These are phyloP conservation scores for Tricholoma flavovirens DNA, from an alignment of 768 basidiomycete genomes.

Conservation along the genomic window DNA sequence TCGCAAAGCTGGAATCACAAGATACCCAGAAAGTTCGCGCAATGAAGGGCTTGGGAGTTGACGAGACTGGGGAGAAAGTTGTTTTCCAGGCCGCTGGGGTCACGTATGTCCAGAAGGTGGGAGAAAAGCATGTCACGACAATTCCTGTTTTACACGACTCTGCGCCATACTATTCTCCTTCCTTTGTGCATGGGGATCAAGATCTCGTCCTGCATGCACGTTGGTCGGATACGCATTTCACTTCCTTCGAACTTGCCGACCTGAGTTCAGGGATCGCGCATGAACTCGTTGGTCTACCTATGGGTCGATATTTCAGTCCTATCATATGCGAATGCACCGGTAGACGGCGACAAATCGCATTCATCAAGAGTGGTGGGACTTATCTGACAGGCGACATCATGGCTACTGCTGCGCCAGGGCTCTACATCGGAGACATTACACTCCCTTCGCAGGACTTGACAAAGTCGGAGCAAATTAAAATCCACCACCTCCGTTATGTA, in stretches of 20 bases:
- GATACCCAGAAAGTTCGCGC: slow-evolving; percentile 53
- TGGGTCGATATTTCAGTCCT: slow-evolving; percentile 63
- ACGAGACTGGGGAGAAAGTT: slow-evolving; percentile 46
- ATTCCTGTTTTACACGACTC: slow-evolving; percentile 45
- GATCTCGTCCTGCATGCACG: slow-evolving; percentile 57
- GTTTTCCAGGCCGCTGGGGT: slow-evolving; percentile 67
- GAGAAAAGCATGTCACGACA: slow-evolving; percentile 24
- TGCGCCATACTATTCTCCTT: slow-evolving; percentile 61
- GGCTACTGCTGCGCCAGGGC: slow-evolving; percentile 56
- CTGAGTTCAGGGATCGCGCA: slow-evolving; percentile 35
- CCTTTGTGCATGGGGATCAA: slow-evolving; percentile 47
- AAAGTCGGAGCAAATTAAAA: slow-evolving; percentile 25
- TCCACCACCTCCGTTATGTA: slow-evolving; percentile 46
- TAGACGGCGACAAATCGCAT: slow-evolving; percentile 45
- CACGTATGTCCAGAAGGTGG: slow-evolving; percentile 44
- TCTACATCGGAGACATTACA: slow-evolving; percentile 58
- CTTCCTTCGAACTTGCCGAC: slow-evolving; percentile 61
- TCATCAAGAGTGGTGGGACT: slow-evolving; percentile 58
- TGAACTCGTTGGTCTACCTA: slow-evolving; percentile 51
- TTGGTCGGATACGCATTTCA: slow-evolving; percentile 62
- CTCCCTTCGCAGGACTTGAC: slow-evolving; percentile 33
- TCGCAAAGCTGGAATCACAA: slow-evolving; percentile 48
- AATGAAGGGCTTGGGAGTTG: slow-evolving; percentile 55
- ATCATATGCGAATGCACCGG: slow-evolving; percentile 44
- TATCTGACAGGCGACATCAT: slow-evolving; percentile 56